Percentiles rank a stretch among this genome's conserved stretches.
Evolutionary conservation across 1,139 yeast species (phyloP).

Genomic region (Yamadazyma pseudoaaseri): DNA sequence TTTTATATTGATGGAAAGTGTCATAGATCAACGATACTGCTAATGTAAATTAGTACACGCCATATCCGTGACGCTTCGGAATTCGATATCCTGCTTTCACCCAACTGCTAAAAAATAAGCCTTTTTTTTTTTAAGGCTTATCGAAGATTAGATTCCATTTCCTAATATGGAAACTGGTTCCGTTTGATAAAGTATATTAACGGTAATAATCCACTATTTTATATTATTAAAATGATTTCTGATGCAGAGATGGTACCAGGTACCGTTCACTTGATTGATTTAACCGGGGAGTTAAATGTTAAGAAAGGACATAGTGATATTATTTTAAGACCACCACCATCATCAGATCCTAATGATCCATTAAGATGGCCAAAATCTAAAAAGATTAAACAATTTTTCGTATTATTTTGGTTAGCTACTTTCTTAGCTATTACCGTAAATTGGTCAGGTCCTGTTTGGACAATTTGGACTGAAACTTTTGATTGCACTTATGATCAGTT

Average conservation of each 20-base stretch:
- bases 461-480: conserved; percentile 34
- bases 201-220: too few relatives aligned
- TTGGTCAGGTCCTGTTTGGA: conserved; percentile 44
- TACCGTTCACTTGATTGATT: conserved; percentile 57
- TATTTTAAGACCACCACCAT: conserved; percentile 41
- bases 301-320: conserved; percentile 24
- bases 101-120: neutral
- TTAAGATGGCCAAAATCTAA: conserved; percentile 35
- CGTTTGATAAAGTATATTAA: too few relatives aligned
- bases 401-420: conserved; percentile 37
- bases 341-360: conserved; percentile 40
- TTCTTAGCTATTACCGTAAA: conserved; percentile 41
- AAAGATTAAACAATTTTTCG: conserved; percentile 31
- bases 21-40: too few relatives aligned
- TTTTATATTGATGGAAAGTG: too few relatives aligned
- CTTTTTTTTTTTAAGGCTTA: too few relatives aligned
- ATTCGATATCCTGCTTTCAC: too few relatives aligned
- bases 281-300: conserved; percentile 35
- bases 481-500: conserved; percentile 26
- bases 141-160: too few relatives aligned
- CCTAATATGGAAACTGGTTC: neutral
- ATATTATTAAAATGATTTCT: neutral
- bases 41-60: too few relatives aligned
- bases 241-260: conserved; percentile 54
- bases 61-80: too few relatives aligned